phyloP scores from a whole-genome alignment of 2,329 filamentous ascomycete species.

The Fusarium transvaalense region DNA sequence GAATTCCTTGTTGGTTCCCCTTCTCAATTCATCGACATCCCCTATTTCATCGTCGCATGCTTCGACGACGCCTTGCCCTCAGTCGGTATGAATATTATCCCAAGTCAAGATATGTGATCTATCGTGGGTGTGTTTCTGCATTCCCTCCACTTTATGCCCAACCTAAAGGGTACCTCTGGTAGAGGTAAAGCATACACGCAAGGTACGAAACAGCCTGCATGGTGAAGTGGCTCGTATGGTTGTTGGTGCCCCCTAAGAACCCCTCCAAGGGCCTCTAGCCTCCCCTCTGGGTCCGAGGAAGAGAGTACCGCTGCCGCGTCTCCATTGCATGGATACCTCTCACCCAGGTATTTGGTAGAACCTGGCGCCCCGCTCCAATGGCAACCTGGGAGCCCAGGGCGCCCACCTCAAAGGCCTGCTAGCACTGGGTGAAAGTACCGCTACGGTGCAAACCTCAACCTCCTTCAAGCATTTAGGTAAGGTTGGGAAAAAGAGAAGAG shows the following conservation, averaged over 20 bases:
- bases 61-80: not conserved
- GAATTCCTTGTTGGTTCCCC: conserved; percentile 9
- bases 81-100: conserved; percentile 15
- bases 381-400: conserved; percentile 29
- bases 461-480: conserved; percentile 31
- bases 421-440: conserved; percentile 32
- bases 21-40: conserved; percentile 17
- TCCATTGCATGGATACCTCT: conserved; percentile 39
- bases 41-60: conserved; percentile 14
- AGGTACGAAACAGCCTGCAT: conserved; percentile 32
- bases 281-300: conserved; percentile 25
- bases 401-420: conserved; percentile 34
- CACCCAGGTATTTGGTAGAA: conserved; percentile 43
- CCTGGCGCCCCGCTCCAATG: conserved; percentile 41
- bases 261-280: conserved; percentile 35
- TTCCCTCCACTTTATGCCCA: conserved; percentile 38
- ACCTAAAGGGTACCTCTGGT: conserved; percentile 32
- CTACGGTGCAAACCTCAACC: conserved; percentile 21
- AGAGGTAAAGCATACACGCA: conserved; percentile 34
- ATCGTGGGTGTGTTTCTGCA: conserved; percentile 34
- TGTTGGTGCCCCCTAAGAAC: conserved; percentile 27
- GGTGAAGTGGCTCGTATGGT: conserved; percentile 39
- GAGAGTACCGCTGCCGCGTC: conserved; percentile 42
- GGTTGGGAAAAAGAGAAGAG: conserved; percentile 16
- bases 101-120: conserved; percentile 7